Evolutionary conservation across 177 flowering plant species (phyloP).

Genomic region (Vitis hybrid): DNA sequence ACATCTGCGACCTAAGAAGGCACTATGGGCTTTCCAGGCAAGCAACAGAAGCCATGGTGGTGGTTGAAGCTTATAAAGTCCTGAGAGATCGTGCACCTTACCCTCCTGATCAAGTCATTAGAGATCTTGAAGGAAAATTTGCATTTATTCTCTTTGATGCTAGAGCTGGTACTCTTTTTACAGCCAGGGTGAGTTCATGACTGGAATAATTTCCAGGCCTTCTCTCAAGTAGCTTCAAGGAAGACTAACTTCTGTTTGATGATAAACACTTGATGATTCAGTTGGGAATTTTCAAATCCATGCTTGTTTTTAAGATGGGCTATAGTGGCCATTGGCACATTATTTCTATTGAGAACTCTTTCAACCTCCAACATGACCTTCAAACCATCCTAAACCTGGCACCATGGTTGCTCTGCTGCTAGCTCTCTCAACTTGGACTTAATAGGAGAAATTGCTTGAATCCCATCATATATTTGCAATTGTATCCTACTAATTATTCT

Average conservation of each 20-base stretch:
- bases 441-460: too few relatives aligned
- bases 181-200: conserved; percentile 31
- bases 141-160: conserved; percentile 45
- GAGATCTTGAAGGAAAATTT: conserved; percentile 44
- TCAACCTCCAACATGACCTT: too few relatives aligned
- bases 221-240: too few relatives aligned
- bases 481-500: neutral
- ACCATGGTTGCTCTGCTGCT: too few relatives aligned
- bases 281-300: too few relatives aligned
- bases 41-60: conserved; percentile 42
- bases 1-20: conserved; percentile 32
- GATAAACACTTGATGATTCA: too few relatives aligned
- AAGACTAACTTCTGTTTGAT: too few relatives aligned
- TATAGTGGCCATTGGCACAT: too few relatives aligned
- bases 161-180: conserved; percentile 24
- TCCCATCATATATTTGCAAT: neutral
- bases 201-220: neutral
- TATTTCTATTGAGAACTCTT: too few relatives aligned
- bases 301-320: neutral
- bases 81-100: conserved; percentile 55
- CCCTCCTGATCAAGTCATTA: conserved; percentile 57
- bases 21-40: conserved; percentile 44
- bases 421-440: too few relatives aligned
- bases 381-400: too few relatives aligned
- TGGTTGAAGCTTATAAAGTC: conserved; percentile 47